Evolutionary conservation across 352 stramenopile genomes (phyloP).

Genomic region (Globisporangium nagaii): DNA sequence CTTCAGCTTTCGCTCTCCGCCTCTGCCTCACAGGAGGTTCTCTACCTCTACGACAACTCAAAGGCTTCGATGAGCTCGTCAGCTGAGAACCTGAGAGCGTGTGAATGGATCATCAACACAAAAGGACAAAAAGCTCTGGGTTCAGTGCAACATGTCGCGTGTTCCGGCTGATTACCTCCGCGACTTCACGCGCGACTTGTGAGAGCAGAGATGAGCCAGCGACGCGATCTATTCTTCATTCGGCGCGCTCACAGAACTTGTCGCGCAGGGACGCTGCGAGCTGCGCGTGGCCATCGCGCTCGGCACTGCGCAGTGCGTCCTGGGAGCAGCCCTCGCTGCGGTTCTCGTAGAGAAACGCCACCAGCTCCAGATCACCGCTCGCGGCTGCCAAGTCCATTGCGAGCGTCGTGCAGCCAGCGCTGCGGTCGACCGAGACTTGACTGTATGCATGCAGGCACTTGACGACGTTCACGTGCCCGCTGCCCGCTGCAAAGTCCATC

Average conservation of each 20-base stretch:
- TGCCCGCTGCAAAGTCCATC: no score
- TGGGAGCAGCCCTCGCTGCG: not conserved
- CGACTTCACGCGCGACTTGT: not conserved
- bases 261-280: not conserved
- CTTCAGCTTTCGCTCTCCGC: no score
- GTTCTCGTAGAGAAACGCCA: not conserved
- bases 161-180: no score
- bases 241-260: not conserved
- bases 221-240: not conserved
- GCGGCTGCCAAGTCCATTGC: not conserved
- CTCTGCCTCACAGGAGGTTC: no score
- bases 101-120: no score
- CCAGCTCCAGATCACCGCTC: not conserved
- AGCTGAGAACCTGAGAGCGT: no score
- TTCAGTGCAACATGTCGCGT: not conserved
- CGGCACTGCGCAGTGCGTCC: not conserved
- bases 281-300: not conserved
- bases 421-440: no score
- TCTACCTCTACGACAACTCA: no score
- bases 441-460: no score
- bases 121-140: no score
- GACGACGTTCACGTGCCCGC: not conserved
- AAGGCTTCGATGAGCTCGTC: no score
- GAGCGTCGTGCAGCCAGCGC: not conserved
- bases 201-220: not conserved